phyloP scores from a whole-genome alignment of 2,329 filamentous ascomycete genomes.

The Ceratocystis cubensis region DNA sequence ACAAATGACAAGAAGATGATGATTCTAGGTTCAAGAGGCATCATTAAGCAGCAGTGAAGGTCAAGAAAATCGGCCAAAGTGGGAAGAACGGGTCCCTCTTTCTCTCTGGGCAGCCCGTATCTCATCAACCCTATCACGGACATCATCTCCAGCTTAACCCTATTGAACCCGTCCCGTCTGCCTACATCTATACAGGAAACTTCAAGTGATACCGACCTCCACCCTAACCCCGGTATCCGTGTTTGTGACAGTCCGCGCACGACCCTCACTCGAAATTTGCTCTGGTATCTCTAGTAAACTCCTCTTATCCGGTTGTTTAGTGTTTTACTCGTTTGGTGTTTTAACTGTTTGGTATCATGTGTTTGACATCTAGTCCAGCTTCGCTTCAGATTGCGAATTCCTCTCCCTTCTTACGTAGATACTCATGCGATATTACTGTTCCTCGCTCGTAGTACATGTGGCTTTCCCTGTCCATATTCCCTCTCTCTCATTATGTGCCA shows the following conservation, averaged over 20 bases:
- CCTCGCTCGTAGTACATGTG: conserved; percentile 10
- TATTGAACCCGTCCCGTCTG: not conserved
- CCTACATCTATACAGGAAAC: not conserved
- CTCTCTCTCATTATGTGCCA: not conserved
- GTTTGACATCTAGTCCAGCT: not conserved
- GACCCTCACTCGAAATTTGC: not conserved
- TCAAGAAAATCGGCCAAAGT: too few relatives aligned
- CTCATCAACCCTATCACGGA: not conserved
- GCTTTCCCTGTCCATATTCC: not conserved
- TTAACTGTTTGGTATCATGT: conserved; percentile 1
- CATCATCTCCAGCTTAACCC: too few relatives aligned
- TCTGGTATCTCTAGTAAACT: not conserved
- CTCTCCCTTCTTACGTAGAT: not conserved
- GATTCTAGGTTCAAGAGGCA: too few relatives aligned
- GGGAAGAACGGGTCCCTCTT: too few relatives aligned
- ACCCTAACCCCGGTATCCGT: not conserved
- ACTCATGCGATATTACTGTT: not conserved
- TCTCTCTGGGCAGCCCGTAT: not conserved
- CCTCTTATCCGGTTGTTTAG: not conserved
- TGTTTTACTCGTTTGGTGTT: conserved; percentile 1
- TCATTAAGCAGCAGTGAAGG: too few relatives aligned
- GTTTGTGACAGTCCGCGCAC: conserved; percentile 1
- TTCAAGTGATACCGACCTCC: not conserved
- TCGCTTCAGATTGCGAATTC: not conserved
- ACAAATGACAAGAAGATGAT: not conserved